A percentile compares a stretch with the other conserved stretches of the same genome.
These are phyloP conservation scores for Aspergillus campestris DNA, from an alignment of 495 filamentous ascomycete species.

Conservation along the genomic window DNA sequence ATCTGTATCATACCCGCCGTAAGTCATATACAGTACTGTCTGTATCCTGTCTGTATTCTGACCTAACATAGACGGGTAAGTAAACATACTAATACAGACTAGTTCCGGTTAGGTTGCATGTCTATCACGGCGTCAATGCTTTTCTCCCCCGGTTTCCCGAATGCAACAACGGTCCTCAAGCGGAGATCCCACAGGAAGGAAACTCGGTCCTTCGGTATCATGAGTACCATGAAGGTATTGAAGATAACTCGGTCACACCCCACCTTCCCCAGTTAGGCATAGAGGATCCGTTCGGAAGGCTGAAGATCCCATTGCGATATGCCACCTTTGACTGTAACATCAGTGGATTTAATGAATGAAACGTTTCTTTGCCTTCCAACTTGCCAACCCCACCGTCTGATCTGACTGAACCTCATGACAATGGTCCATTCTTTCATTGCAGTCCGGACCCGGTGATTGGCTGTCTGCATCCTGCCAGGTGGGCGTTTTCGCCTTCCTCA, in stretches of 20 bases:
- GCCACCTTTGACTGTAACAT: slow-evolving; percentile 16
- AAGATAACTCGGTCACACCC: not conserved
- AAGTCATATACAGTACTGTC: not conserved
- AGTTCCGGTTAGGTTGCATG: slow-evolving; percentile 7
- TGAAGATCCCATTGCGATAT: slow-evolving; percentile 1
- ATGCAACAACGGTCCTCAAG: slow-evolving; percentile 18
- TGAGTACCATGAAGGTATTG: slow-evolving; percentile 1
- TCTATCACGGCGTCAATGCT: slow-evolving; percentile 13
- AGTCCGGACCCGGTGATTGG: too few relatives aligned
- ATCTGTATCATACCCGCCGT: too few relatives aligned
- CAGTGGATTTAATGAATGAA: not conserved
- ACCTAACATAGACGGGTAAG: too few relatives aligned
- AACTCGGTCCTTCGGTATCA: not conserved
- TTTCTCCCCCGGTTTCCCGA: slow-evolving; percentile 14
- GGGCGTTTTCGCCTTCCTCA: too few relatives aligned
- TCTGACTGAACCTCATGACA: too few relatives aligned
- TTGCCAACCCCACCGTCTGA: too few relatives aligned
- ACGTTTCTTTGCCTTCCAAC: not conserved
- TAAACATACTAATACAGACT: slow-evolving; percentile 8
- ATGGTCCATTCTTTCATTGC: too few relatives aligned
- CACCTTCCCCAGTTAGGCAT: not conserved
- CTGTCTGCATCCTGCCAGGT: too few relatives aligned
- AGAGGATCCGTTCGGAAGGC: too few relatives aligned
- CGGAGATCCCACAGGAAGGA: not conserved
- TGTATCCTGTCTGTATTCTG: not conserved